Evolutionary conservation across 352 stramenopile species (phyloP), one percentile per base, ranked within the genome.

Genomic region (Aphanomyces cochlioides): DNA sequence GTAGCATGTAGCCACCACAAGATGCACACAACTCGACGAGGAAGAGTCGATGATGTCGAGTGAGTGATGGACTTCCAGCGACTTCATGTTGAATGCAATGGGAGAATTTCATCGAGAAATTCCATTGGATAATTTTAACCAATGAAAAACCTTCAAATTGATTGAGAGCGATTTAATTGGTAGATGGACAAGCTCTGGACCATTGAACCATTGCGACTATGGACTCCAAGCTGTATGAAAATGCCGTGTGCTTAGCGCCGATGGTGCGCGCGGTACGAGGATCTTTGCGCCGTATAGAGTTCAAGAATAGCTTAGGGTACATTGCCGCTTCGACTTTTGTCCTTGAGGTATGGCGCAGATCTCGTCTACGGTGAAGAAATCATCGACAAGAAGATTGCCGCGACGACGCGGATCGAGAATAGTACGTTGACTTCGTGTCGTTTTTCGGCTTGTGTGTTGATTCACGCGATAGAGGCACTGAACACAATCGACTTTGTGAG

Each of bases 321-420:
- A 56, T 87, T 96, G 38, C 94, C 96, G 10, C 77, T 98, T 57
- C 88, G 96, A 4, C 81, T 93, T 15, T 74, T 98, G 19, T 96
- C 93, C 59, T 76, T 98, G 58, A 79, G 84, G 3, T 97, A 98
- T 74, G 94, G 94, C 53, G 93, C 93, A 7, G 85, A 97, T 54
- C 76, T 98, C 38, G 88, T 97, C 0, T 98, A 98, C 74, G 88
- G 88, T 37, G 96, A 99, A 81, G 96, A 99, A 78, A 90, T 98
- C 64, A 87, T 99, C 64, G 96, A 98, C 83, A 91, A 96, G 74
- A 90, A 89, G 61, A 92, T 98, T 56, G 84, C 89, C 12, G 77
- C 84, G 4, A 89, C 89, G 8, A 88, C 87, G 34, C 87, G 93
- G 19, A 75, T 94, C 0, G 75, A 85, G n/a, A 98, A 98, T 65